A percentile compares a stretch with the other conserved stretches of the same genome.
Conservation (phyloP, 129 eudicot genomes). For the Chrysanthemum makinoi region DNA sequence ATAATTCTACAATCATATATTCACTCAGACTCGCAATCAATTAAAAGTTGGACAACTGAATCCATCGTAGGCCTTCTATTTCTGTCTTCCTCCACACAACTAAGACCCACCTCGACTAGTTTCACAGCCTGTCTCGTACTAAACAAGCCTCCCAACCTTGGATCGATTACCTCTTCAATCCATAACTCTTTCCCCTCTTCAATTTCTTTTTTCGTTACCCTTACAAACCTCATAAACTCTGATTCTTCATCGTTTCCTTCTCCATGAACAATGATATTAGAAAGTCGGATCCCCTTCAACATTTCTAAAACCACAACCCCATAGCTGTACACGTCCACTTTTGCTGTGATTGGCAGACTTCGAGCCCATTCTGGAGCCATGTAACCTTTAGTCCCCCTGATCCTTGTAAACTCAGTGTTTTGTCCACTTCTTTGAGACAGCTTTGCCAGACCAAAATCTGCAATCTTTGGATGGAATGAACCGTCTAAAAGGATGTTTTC, state of each 20-base stretch:
- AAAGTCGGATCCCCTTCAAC: conserved; percentile 44
- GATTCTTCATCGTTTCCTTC: conserved; percentile 28
- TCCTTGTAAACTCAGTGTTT: conserved; percentile 27
- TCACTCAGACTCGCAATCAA: conserved; percentile 21
- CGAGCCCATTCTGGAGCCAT: conserved; percentile 30
- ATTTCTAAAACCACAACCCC: conserved; percentile 54
- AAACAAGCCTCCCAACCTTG: conserved; percentile 7
- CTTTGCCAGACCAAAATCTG: no score
- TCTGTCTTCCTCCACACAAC: conserved; percentile 47
- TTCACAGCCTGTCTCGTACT: conserved; percentile 36
- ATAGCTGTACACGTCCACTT: conserved; percentile 60
- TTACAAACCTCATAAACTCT: conserved; percentile 27
- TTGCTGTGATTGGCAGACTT: conserved; percentile 46
- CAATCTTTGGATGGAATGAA: no score
- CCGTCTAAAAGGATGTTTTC: no score
- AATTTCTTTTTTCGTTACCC: conserved; percentile 7
- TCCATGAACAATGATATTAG: conserved; percentile 16
- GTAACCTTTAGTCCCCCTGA: conserved; percentile 42
- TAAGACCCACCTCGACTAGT: conserved; percentile 37
- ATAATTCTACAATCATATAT: no score
- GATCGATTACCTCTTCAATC: no score
- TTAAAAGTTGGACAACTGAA: conserved; percentile 4
- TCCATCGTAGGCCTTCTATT: conserved; percentile 50
- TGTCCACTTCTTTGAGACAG: conserved; percentile 10
- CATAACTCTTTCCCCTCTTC: no score